Conservation (phyloP, 2,329 filamentous ascomycete species). For the Sporothrix euskadiensis region DNA sequence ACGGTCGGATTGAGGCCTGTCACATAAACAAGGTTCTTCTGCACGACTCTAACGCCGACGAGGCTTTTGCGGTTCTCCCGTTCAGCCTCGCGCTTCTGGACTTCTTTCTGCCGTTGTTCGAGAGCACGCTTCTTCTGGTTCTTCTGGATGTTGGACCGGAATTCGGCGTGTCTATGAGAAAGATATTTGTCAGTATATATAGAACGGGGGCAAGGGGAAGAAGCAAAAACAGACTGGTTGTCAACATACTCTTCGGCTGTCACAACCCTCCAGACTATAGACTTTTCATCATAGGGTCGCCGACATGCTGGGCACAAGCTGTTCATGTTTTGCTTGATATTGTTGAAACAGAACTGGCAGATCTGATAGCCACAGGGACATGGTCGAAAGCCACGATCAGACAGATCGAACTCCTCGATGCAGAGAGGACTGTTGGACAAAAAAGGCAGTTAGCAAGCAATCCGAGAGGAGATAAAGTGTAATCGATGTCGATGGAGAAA, state of each 20-base stretch:
- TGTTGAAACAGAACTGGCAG: slow-evolving; percentile 99
- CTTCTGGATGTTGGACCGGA: slow-evolving; percentile 77
- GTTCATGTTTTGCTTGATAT: slow-evolving; percentile 97
- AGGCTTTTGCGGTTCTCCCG: slow-evolving; percentile 94
- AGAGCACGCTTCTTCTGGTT: slow-evolving; percentile 90
- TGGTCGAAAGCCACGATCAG: slow-evolving; percentile 93
- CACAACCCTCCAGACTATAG: slow-evolving; percentile 94
- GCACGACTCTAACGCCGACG: slow-evolving; percentile 90
- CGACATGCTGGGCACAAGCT: slow-evolving; percentile 96
- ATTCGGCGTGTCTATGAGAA: slow-evolving; percentile 63
- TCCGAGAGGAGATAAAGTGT: background rate
- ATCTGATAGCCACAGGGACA: slow-evolving; percentile 99
- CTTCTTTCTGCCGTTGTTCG: slow-evolving; percentile 85
- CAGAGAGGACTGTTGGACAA: slow-evolving; percentile 74
- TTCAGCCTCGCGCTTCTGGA: slow-evolving; percentile 93
- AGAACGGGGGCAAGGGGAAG: background rate
- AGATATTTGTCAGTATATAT: background rate
- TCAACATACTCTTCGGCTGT: slow-evolving; percentile 84
- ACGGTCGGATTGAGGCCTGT: slow-evolving; percentile 90
- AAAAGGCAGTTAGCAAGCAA: slow-evolving; percentile 31
- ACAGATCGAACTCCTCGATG: slow-evolving; percentile 98
- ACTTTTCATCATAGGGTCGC: slow-evolving; percentile 92
- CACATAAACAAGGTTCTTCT: slow-evolving; percentile 98
- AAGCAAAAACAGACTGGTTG: background rate
- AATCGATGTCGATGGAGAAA: background rate